Base-by-base conservation (phyloP, 1,139 yeast genomes). In the Geotrichum siamense region DNA sequence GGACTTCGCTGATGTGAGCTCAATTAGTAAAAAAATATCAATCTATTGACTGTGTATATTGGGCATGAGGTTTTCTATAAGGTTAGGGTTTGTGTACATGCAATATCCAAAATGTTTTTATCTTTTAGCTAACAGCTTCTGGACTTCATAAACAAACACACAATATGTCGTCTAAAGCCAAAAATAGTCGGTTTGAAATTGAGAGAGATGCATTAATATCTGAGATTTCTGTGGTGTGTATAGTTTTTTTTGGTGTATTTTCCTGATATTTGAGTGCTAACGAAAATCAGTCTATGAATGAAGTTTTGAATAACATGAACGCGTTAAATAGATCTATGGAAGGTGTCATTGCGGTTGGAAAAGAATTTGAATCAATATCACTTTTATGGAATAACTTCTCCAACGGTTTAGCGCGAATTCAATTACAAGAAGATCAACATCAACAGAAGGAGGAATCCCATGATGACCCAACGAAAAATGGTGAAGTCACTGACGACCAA, bases 351-450 rank as follows among this genome's bases (percentile, higher is more conserved):
- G 74, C 75, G 2, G 76, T 75, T 5, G 79, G 79, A 1, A 70
- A 70, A 51, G 79, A 74, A 50, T 75, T 75, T 48, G 76, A 74
- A 43, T 64, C 68, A 26, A 75, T 74, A 12, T 65, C 78, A 1
- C 61, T 61, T 19, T 59, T 75, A 26, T 75, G 80, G 80, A 63
- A 67, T 38, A 67, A 64, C 30, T 74, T 74, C 51, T 74, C 75
- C 50, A 69, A 69, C 47, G 72, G 72, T 5, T 35, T 47, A 26
- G 47, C 43, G 2, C 43, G 50, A 12, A 38, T 47, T 9, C 35
- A 41, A 8, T 22, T 41, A 26, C 38, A 41, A 4, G 27, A 34
- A 22, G n/a, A 34, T 8, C 26, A 23, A 10, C 10, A 34, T 8
- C 26, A 23, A 10, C 10, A 23, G 9, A 6, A 23, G 10, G 10